These are phyloP conservation scores for Sordaria brevicollis DNA, from an alignment of 495 filamentous ascomycete species.

Conservation along the genomic window DNA sequence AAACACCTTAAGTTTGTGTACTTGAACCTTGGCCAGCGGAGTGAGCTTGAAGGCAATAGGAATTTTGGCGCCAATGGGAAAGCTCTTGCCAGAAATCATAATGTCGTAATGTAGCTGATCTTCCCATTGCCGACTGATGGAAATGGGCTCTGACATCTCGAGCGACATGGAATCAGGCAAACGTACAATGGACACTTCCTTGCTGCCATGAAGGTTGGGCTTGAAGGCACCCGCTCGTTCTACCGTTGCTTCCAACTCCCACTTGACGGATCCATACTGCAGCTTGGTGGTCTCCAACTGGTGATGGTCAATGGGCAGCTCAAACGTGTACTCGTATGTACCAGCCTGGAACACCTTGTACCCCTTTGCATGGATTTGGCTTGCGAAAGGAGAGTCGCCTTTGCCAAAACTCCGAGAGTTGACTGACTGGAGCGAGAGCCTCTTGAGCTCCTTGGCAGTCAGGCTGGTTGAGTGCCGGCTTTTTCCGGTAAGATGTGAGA, in stretches of 20 bases:
- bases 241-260: conserved; percentile 78
- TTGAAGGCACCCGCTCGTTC: conserved; percentile 90
- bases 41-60: conserved; percentile 98
- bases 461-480: conserved; percentile 22
- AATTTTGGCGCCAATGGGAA: conserved; percentile 83
- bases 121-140: conserved; percentile 94
- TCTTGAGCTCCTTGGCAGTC: conserved; percentile 39
- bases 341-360: conserved; percentile 85
- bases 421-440: conserved; percentile 67
- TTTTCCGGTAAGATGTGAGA: conserved; percentile 11
- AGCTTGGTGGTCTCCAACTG: conserved; percentile 87
- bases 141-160: conserved; percentile 92
- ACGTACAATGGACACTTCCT: conserved; percentile 80
- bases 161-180: conserved; percentile 85
- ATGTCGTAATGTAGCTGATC: conserved; percentile 98
- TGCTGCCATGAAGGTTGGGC: conserved; percentile 72
- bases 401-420: conserved; percentile 83
- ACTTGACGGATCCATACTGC: conserved; percentile 79
- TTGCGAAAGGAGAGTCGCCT: conserved; percentile 52
- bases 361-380: conserved; percentile 68
- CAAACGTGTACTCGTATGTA: conserved; percentile 90
- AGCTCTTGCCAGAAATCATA: conserved; percentile 96
- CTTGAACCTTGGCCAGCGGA: conserved; percentile 89
- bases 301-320: conserved; percentile 85
- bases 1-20: conserved; percentile 91